Conservation (phyloP, 2,329 filamentous ascomycete genomes). For the Beauveria bassiana region DNA sequence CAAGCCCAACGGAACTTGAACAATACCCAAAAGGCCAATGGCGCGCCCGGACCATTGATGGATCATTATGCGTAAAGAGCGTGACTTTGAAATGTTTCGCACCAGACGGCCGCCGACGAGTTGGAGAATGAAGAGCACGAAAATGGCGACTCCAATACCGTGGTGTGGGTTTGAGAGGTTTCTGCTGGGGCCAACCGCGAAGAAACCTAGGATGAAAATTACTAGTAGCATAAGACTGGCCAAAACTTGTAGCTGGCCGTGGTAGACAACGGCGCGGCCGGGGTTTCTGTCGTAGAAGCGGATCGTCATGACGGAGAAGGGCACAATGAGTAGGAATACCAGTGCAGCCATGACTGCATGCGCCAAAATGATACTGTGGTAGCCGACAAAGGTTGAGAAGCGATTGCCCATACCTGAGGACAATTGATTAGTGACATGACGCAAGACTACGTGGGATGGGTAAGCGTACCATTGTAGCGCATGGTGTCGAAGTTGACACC, state of each 20-base stretch:
- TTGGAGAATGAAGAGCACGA: conserved; percentile 64
- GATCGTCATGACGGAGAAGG: conserved; percentile 63
- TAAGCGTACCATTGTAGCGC: conserved; percentile 68
- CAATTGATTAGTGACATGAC: conserved; percentile 10
- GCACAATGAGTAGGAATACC: conserved; percentile 67
- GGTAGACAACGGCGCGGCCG: conserved; percentile 56
- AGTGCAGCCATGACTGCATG: conserved; percentile 67
- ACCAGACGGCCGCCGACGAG: conserved; percentile 62
- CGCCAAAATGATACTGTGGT: conserved; percentile 61
- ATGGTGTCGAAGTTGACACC: conserved; percentile 75
- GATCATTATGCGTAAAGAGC: conserved; percentile 51
- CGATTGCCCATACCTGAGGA: conserved; percentile 72
- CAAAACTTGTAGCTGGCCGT: conserved; percentile 67
- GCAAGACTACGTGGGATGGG: background rate
- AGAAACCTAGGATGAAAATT: conserved; percentile 66
- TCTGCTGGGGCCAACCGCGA: conserved; percentile 66
- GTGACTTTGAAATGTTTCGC: conserved; percentile 39
- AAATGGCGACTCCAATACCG: conserved; percentile 73
- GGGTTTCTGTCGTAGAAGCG: conserved; percentile 61
- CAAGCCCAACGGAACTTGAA: conserved; percentile 81
- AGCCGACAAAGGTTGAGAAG: conserved; percentile 60
- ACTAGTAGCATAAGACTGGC: conserved; percentile 61
- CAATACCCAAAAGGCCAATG: conserved; percentile 72
- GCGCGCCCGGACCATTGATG: conserved; percentile 83
- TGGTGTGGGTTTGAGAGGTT: conserved; percentile 77